Conservation (phyloP, 2,329 filamentous ascomycete species). For the Penicillium sp. region DNA sequence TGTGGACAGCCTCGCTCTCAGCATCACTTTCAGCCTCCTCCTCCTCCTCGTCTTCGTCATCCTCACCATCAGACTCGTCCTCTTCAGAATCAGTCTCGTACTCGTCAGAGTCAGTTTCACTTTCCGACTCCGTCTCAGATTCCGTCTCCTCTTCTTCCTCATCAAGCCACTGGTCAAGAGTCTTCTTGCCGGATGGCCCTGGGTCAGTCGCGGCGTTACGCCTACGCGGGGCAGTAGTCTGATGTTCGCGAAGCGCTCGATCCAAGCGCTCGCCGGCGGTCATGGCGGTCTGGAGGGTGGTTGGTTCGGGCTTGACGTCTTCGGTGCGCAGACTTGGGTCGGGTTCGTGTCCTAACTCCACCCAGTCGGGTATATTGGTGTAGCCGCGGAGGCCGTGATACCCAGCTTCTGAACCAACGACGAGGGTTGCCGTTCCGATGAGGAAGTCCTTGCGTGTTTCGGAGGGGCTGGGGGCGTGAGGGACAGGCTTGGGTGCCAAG, state of each 20-base stretch:
- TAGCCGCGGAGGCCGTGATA: conserved; percentile 74
- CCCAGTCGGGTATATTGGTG: conserved; percentile 76
- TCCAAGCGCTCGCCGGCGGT: conserved; percentile 44
- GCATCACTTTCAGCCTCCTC: conserved; percentile 41
- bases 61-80: conserved; percentile 39
- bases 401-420: conserved; percentile 70
- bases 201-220: conserved; percentile 18
- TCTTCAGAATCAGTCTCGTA: conserved; percentile 46
- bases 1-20: conserved; percentile 19
- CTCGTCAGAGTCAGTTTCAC: conserved; percentile 45
- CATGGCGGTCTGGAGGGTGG: conserved; percentile 26
- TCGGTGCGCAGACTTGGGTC: conserved; percentile 66
- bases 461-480: conserved; percentile 82
- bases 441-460: conserved; percentile 72
- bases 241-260: conserved; percentile 41
- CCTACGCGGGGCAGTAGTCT: conserved; percentile 20
- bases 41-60: conserved; percentile 43
- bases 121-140: conserved; percentile 48
- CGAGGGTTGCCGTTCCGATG: conserved; percentile 78
- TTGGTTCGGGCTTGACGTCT: conserved; percentile 37
- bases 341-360: conserved; percentile 71
- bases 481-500: conserved; percentile 88
- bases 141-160: conserved; percentile 58
- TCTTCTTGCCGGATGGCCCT: conserved; percentile 59
- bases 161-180: conserved; percentile 86